These are phyloP conservation scores for Solanum virginianum DNA, from an alignment of 257 asterid genomes.

Conservation along the genomic window DNA sequence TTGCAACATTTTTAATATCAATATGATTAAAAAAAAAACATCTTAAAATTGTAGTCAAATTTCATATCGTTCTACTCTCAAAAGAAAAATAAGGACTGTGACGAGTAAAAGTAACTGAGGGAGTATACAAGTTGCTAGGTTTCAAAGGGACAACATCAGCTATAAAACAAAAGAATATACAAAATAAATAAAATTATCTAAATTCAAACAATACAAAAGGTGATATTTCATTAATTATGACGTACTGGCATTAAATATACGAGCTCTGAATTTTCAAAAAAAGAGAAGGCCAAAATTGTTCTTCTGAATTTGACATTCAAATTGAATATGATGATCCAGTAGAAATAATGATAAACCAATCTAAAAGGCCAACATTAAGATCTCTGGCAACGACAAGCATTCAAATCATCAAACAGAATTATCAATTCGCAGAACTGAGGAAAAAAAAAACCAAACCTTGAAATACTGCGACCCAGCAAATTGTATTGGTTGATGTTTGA, in stretches of 20 bases:
- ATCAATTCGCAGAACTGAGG: not conserved
- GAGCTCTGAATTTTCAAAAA: not conserved
- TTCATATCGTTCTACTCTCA: no score
- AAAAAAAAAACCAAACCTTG: slow-evolving; percentile 20
- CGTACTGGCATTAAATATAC: not conserved
- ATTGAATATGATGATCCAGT: not conserved
- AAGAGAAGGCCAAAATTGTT: not conserved
- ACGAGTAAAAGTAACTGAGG: no score
- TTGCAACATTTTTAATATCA: no score
- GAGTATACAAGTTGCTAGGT: not conserved
- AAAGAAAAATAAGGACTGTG: no score
- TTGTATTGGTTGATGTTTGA: slow-evolving; percentile 14
- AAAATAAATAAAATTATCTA: not conserved
- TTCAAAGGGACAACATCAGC: not conserved
- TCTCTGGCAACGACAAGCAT: not conserved
- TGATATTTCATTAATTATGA: not conserved
- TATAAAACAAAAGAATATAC: not conserved
- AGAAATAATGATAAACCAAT: not conserved
- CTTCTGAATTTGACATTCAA: not conserved
- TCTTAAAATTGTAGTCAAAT: no score
- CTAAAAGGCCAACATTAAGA: not conserved
- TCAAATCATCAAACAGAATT: not conserved
- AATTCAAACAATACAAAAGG: not conserved
- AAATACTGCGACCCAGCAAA: slow-evolving; percentile 5
- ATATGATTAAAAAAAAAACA: no score